Conservation (phyloP, 2,329 filamentous ascomycete genomes). For the Ophiostoma novo-ulmi region DNA sequence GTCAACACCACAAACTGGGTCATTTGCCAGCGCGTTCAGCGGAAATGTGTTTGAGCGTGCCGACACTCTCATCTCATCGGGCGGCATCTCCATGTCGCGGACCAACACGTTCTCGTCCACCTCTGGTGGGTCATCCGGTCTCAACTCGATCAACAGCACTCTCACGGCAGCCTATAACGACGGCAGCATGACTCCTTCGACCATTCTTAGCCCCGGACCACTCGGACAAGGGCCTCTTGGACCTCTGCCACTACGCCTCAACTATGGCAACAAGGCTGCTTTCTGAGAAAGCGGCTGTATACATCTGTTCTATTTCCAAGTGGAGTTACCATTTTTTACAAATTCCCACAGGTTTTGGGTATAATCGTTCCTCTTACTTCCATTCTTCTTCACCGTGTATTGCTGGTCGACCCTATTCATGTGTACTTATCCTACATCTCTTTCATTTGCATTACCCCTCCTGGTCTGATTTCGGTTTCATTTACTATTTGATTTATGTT, state of each 20-base stretch:
- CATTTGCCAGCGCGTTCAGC: conserved; percentile 51
- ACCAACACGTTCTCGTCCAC: conserved; percentile 56
- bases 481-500: background rate
- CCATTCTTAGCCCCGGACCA: conserved; percentile 30
- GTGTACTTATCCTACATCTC: background rate
- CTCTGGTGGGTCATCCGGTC: conserved; percentile 51
- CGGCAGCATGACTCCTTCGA: conserved; percentile 32
- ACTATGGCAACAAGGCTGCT: conserved; percentile 32
- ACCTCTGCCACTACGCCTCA: conserved; percentile 32
- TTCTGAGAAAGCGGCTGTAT: conserved; percentile 26
- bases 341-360: background rate
- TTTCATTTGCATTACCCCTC: background rate
- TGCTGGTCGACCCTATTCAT: background rate
- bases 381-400: background rate
- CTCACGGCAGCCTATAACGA: conserved; percentile 32
- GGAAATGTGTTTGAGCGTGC: conserved; percentile 58
- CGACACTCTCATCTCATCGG: conserved; percentile 53
- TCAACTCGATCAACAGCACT: conserved; percentile 28
- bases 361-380: background rate
- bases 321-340: background rate
- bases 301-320: background rate
- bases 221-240: conserved; percentile 25
- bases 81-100: conserved; percentile 55
- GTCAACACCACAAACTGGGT: conserved; percentile 57
- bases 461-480: background rate